Base-by-base conservation (phyloP, 441 rosid species). In the Breynia disticha region DNA sequence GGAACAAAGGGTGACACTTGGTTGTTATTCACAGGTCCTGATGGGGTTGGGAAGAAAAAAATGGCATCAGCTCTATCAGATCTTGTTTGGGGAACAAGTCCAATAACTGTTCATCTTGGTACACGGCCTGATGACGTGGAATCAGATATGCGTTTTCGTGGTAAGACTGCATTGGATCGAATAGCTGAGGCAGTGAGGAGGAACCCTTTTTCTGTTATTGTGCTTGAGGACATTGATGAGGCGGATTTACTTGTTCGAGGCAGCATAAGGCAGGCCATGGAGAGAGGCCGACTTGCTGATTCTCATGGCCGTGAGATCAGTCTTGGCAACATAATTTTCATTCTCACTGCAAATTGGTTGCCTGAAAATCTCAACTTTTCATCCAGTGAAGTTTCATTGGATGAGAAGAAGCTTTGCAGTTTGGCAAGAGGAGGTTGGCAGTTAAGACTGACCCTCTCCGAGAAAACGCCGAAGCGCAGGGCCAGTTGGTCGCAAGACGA, bases 251-350 rank as follows among this genome's bases (percentile, higher is more conserved):
- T 86, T 35, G 71, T 88, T 48, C 74, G 77, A 22, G 86, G 82
- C 56, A 91, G 80, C 70, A 79, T 91, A 51, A 88, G 82, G 72
- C 66, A 79, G 51, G 98, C 97, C 3, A 84, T 91, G 82, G 95
- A 91, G 64, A 72, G 85, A 59, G 98, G 98, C 17, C 76, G 98
- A 54, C 78, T 91, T 59, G 60, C 82, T 14, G 95, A 91, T 75
- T 84, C 98, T 28, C 70, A 86, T 59, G 97, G 96, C 50, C 87
- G 98, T 1, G 98, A 91, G 67, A 79, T 86, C 60, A 91, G 91
- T 69, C 80, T 91, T 19, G 95, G 95, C 19, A 88, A 82, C 19
- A 91, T 88, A 17, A 91, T 83, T 49, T 76, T 91, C 57, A 84
- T 91, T 59, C 87, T 91, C 19, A 81, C 97, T 1, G 78, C 80